Evolutionary conservation across 2,329 filamentous ascomycete genomes (phyloP).

Genomic region (Chaetothyriales sp.): DNA sequence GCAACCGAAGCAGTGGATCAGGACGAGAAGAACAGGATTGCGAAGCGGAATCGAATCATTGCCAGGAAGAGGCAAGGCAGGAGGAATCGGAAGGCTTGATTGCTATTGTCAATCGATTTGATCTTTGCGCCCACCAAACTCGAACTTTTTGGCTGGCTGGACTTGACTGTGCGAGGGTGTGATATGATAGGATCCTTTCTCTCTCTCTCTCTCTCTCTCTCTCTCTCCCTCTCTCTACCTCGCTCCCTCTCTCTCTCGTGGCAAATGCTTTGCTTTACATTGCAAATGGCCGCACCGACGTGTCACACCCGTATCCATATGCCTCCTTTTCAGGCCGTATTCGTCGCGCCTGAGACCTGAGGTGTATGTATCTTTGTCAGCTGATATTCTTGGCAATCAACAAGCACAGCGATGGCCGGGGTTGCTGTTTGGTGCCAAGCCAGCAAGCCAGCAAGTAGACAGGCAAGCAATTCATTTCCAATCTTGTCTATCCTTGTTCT

Average conservation of each 20-base stretch:
- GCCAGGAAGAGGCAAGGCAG: constrained; percentile 69
- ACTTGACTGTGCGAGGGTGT: too few relatives aligned
- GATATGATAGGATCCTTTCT: neutral
- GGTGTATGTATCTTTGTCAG: neutral
- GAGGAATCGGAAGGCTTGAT: constrained; percentile 41
- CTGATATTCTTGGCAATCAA: neutral
- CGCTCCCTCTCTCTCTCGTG: neutral
- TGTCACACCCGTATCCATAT: neutral
- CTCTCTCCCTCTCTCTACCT: too few relatives aligned
- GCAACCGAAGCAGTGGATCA: constrained; percentile 23
- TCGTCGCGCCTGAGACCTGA: neutral
- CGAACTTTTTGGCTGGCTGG: too few relatives aligned
- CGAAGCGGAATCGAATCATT: constrained; percentile 63
- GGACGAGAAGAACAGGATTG: constrained; percentile 40
- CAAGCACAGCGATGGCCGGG: neutral
- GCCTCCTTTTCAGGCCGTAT: neutral
- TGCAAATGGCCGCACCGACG: neutral
- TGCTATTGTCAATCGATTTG: neutral
- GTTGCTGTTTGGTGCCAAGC: neutral
- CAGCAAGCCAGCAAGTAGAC: too few relatives aligned
- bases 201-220: neutral
- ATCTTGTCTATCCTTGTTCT: neutral
- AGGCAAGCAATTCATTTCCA: neutral
- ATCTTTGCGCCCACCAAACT: too few relatives aligned
- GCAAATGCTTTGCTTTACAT: neutral